Evolutionary conservation across 306 rosid species (phyloP).

Genomic region (Cercis canadensis): DNA sequence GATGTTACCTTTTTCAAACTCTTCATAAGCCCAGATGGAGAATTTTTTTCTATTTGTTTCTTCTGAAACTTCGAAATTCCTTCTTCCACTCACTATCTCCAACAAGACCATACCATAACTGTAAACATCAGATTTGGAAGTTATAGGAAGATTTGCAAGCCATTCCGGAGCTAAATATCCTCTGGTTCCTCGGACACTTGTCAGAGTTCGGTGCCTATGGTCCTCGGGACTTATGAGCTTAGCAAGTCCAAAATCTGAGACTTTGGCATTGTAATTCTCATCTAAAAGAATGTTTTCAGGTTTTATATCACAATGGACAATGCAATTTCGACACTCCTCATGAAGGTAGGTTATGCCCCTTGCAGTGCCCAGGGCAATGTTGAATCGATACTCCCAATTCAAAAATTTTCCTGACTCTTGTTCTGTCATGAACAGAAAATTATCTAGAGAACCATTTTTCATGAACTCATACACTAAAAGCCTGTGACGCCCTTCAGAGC

Average conservation of each 20-base stretch:
- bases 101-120: slow-evolving; percentile 86
- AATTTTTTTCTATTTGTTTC: slow-evolving; percentile 69
- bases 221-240: slow-evolving; percentile 70
- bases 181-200: slow-evolving; percentile 78
- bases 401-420: slow-evolving; percentile 56
- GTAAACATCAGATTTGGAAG: slow-evolving; percentile 78
- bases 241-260: slow-evolving; percentile 89
- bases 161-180: slow-evolving; percentile 94
- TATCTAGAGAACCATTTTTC: slow-evolving; percentile 82
- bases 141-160: slow-evolving; percentile 82
- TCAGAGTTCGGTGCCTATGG: slow-evolving; percentile 67
- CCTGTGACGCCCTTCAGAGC: slow-evolving; percentile 87
- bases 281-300: slow-evolving; percentile 91
- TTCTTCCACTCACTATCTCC: slow-evolving; percentile 83
- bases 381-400: slow-evolving; percentile 74
- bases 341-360: slow-evolving; percentile 91
- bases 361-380: slow-evolving; percentile 76
- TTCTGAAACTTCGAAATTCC: slow-evolving; percentile 73
- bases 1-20: slow-evolving; percentile 72
- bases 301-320: slow-evolving; percentile 86
- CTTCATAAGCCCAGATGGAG: slow-evolving; percentile 78
- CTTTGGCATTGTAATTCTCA: slow-evolving; percentile 69
- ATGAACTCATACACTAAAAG: slow-evolving; percentile 87
- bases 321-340: slow-evolving; percentile 90
- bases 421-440: slow-evolving; percentile 54